A percentile compares a stretch with the other conserved stretches of the same genome.
Conservation (phyloP, 257 asterid genomes). For the Solanum dulcamara region DNA sequence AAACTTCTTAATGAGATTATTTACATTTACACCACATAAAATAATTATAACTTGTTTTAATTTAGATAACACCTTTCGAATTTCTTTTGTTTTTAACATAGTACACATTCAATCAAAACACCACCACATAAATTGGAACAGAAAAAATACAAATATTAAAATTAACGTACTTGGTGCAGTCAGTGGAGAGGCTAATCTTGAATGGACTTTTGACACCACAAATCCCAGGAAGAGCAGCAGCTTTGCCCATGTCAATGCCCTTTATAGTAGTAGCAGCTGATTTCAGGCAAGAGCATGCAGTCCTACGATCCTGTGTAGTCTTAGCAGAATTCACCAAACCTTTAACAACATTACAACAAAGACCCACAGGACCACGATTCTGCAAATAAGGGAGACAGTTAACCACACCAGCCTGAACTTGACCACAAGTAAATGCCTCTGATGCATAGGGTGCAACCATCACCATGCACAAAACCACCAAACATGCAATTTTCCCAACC, state of each 20-base stretch:
- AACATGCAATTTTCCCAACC: background rate
- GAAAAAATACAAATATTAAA: background rate
- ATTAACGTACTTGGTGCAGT: slow-evolving; percentile 10
- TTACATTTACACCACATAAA: no score
- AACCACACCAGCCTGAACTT: background rate
- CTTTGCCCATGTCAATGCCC: background rate
- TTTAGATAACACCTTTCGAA: background rate
- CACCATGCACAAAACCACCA: background rate
- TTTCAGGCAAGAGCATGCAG: slow-evolving; percentile 13
- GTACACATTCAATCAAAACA: background rate
- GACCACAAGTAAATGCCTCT: slow-evolving; percentile 1
- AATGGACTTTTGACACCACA: slow-evolving; percentile 6
- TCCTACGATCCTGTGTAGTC: slow-evolving; percentile 7
- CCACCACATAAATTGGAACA: no score
- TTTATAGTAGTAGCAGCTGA: background rate
- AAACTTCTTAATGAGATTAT: no score
- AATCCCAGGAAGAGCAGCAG: background rate
- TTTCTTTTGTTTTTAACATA: background rate
- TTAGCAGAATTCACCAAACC: background rate
- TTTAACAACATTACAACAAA: slow-evolving; percentile 5
- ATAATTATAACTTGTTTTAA: no score
- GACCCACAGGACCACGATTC: background rate
- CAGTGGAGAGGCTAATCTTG: slow-evolving; percentile 7
- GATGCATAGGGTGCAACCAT: slow-evolving; percentile 2
- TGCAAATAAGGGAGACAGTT: slow-evolving; percentile 1